phyloP scores from a whole-genome alignment of 345 rosid species.

The Bruguiera gymnorhiza region DNA sequence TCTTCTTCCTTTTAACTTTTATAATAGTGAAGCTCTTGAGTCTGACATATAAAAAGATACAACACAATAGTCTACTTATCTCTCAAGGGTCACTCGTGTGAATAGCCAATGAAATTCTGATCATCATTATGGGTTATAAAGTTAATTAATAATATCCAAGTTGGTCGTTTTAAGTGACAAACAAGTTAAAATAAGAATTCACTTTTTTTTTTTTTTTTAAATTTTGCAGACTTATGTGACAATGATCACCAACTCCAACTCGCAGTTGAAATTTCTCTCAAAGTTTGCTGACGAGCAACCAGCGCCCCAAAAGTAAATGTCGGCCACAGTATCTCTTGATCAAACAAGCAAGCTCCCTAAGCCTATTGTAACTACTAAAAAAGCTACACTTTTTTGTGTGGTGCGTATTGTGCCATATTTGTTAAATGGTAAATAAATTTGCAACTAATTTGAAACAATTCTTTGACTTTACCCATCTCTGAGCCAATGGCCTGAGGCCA shows the following conservation, averaged over 20 bases:
- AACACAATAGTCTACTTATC: not conserved
- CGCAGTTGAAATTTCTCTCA: conserved; percentile 28
- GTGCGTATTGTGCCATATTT: too few species aligned
- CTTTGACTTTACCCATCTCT: conserved; percentile 11
- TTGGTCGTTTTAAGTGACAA: conserved; percentile 36
- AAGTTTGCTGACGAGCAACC: not conserved
- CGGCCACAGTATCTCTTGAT: too few species aligned
- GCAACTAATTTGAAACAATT: not conserved
- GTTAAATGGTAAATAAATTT: too few species aligned
- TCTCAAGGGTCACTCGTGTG: conserved; percentile 27
- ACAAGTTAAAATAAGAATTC: not conserved
- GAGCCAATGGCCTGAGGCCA: conserved; percentile 3
- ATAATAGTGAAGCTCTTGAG: not conserved
- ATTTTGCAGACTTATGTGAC: conserved; percentile 30
- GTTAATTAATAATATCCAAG: not conserved
- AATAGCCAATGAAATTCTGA: conserved; percentile 14
- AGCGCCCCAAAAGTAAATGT: too few species aligned
- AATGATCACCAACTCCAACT: conserved; percentile 30
- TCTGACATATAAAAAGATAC: too few species aligned
- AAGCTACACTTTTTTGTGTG: not conserved
- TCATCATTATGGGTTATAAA: not conserved
- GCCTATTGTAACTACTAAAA: not conserved
- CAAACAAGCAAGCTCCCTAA: too few species aligned
- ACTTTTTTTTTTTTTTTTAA: conserved; percentile 12
- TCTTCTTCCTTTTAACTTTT: conserved; percentile 5